Percentiles rank a stretch among this genome's conserved stretches.
Evolutionary conservation across 306 rosid species (phyloP).

Genomic region (Senna tora): DNA sequence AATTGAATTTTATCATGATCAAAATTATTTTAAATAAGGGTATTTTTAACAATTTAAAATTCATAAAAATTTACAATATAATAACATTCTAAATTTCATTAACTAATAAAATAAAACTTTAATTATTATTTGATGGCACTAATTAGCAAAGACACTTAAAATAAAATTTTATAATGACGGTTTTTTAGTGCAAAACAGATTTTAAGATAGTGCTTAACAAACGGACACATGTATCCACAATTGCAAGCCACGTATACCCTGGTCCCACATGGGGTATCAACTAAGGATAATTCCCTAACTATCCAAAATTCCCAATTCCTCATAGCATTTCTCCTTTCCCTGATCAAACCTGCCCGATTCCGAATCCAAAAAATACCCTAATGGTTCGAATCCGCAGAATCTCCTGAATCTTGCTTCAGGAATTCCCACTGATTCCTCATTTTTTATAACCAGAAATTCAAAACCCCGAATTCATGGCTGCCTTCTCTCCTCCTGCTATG

Average conservation of each 20-base stretch:
- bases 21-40: too few species aligned
- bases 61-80: too few species aligned
- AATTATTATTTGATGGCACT: too few species aligned
- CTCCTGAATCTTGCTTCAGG: neutral
- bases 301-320: neutral
- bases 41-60: too few species aligned
- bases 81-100: too few species aligned
- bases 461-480: conserved; percentile 37
- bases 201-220: too few species aligned
- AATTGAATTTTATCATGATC: too few species aligned
- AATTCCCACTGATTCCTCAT: neutral
- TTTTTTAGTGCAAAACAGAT: too few species aligned
- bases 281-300: neutral
- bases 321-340: conserved; percentile 10
- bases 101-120: too few species aligned
- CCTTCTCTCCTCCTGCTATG: neutral
- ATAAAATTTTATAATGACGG: too few species aligned
- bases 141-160: too few species aligned
- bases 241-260: conserved; percentile 27
- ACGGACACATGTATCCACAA: neutral
- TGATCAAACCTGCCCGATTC: neutral
- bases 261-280: conserved; percentile 20
- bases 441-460: neutral
- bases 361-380: conserved; percentile 31
- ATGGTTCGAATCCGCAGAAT: conserved; percentile 35